Evolutionary conservation across 2,329 filamentous ascomycete genomes (phyloP).

Genomic region (Stachybotrys elegans): DNA sequence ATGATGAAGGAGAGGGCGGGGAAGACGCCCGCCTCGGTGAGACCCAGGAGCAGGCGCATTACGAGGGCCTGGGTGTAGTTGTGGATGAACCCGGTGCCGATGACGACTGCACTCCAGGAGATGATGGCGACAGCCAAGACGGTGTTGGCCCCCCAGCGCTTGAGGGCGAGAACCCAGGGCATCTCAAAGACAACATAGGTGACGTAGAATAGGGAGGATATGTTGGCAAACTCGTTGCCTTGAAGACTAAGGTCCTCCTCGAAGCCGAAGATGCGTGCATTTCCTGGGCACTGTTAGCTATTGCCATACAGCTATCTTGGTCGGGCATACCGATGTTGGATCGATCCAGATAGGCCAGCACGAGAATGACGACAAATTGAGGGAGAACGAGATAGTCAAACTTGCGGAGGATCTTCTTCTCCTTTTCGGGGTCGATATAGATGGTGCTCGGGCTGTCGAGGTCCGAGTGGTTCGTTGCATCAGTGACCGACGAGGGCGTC

Average conservation of each 20-base stretch:
- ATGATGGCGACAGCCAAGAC: slow-evolving; percentile 24
- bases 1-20: slow-evolving; percentile 27
- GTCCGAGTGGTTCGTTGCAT: too few relatives aligned
- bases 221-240: slow-evolving; percentile 23
- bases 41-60: slow-evolving; percentile 23
- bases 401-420: slow-evolving; percentile 13
- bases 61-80: slow-evolving; percentile 20
- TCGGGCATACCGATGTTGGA: slow-evolving; percentile 23
- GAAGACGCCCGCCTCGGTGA: slow-evolving; percentile 29
- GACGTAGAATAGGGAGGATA: slow-evolving; percentile 23
- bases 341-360: slow-evolving; percentile 20
- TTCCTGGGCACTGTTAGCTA: slow-evolving; percentile 14
- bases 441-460: too few relatives aligned
- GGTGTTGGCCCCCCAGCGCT: slow-evolving; percentile 18
- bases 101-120: slow-evolving; percentile 24
- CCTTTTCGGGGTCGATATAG: slow-evolving; percentile 1
- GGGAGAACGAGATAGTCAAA: slow-evolving; percentile 22
- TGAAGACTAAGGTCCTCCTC: slow-evolving; percentile 23
- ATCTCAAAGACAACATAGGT: slow-evolving; percentile 27
- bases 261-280: slow-evolving; percentile 28
- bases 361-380: slow-evolving; percentile 17
- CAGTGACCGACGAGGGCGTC: too few relatives aligned
- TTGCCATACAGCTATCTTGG: too few relatives aligned
- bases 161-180: slow-evolving; percentile 24
- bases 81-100: slow-evolving; percentile 24